Evolutionary conservation across 169 alveolate genomes (phyloP).

Genomic region (Plasmodium billcollinsi): DNA sequence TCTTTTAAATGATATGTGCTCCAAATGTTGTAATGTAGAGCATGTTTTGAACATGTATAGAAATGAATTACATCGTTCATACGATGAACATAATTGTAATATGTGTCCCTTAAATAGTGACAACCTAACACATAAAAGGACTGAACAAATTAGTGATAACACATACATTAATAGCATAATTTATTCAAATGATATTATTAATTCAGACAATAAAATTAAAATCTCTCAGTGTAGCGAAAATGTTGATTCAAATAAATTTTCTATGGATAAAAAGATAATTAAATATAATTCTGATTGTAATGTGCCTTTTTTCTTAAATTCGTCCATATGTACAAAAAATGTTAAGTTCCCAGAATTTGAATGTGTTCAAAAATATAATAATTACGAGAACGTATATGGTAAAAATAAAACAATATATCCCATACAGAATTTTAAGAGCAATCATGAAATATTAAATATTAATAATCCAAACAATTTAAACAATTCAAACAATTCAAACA

Average conservation of each 20-base stretch:
- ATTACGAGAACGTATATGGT: too few species aligned
- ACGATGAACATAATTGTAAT: slow-evolving; percentile 56
- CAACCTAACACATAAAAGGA: slow-evolving; percentile 27
- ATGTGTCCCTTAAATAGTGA: slow-evolving; percentile 41
- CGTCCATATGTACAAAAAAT: too few species aligned
- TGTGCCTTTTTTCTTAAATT: too few species aligned
- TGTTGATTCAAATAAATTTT: slow-evolving; percentile 2
- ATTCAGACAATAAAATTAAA: slow-evolving; percentile 36
- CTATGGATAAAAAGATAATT: too few species aligned
- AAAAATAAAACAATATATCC: too few species aligned
- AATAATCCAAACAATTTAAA: too few species aligned
- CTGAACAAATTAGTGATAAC: slow-evolving; percentile 43
- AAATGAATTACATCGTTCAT: slow-evolving; percentile 48
- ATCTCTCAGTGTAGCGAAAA: background rate
- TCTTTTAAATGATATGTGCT: slow-evolving; percentile 41
- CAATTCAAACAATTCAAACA: too few species aligned
- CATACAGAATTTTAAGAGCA: too few species aligned
- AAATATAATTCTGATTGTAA: too few species aligned
- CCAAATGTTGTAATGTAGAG: slow-evolving; percentile 19
- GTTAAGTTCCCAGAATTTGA: too few species aligned
- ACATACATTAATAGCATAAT: slow-evolving; percentile 47
- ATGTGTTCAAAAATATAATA: too few species aligned
- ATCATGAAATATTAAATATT: too few species aligned
- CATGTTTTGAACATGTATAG: slow-evolving; percentile 57
- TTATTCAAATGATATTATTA: slow-evolving; percentile 47